A percentile compares a stretch with the other conserved stretches of the same genome.
phyloP scores from a whole-genome alignment of 2,329 filamentous ascomycete genomes.

The Curvularia hawaiiensis region DNA sequence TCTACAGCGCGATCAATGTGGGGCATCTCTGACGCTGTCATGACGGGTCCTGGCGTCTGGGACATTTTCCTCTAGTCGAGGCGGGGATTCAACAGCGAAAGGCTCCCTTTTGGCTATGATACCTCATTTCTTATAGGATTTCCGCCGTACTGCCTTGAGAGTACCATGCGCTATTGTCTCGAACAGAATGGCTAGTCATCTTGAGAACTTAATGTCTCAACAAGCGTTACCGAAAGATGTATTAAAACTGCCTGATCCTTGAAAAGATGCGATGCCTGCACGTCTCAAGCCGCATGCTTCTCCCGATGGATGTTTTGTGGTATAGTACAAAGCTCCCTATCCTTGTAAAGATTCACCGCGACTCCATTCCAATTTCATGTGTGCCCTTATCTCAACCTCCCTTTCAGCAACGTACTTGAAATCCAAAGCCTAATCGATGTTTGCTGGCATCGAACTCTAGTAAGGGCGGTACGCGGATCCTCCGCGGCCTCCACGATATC shows the following conservation, averaged over 20 bases:
- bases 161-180: slow-evolving; percentile 2
- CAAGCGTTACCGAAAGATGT: slow-evolving; percentile 4
- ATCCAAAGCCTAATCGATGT: slow-evolving; percentile 6
- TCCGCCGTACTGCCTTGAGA: not conserved
- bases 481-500: slow-evolving; percentile 41
- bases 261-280: not conserved
- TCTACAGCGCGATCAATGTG: slow-evolving; percentile 2
- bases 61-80: not conserved
- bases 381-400: not conserved
- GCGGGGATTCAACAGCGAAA: not conserved
- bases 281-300: slow-evolving; percentile 6
- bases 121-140: slow-evolving; percentile 3
- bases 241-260: slow-evolving; percentile 10
- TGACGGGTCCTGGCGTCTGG: slow-evolving; percentile 10
- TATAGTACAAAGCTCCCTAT: slow-evolving; percentile 12
- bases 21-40: not conserved
- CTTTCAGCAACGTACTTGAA: not conserved
- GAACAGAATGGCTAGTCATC: not conserved
- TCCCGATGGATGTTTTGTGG: slow-evolving; percentile 4
- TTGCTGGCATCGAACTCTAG: slow-evolving; percentile 8
- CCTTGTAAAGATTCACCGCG: slow-evolving; percentile 10
- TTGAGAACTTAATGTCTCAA: not conserved
- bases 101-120: slow-evolving; percentile 6
- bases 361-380: slow-evolving; percentile 17
- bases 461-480: slow-evolving; percentile 31